Base-by-base conservation (phyloP, 805 yeast genomes). In the Teunomyces panamensis region DNA sequence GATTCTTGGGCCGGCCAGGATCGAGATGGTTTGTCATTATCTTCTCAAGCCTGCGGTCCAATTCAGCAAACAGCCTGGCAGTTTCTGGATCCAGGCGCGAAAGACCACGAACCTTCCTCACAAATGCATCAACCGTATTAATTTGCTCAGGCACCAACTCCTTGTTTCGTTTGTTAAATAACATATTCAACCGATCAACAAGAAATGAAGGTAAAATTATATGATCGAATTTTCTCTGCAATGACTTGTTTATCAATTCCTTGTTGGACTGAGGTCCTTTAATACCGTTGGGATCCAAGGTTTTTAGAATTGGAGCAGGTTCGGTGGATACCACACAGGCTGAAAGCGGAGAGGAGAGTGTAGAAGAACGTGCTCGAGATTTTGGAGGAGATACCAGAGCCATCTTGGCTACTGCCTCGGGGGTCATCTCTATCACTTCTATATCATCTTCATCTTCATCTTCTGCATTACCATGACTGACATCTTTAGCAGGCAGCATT, bases 381-480 rank as follows among this genome's bases (percentile, higher is more conserved):
- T n/a, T 37, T 16, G 41, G 41, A 11, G 41, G 41, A 6, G 41
- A 37, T 2, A n/a, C 10, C 30, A 37, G 29, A 3, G 14, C 16
- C 30, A 20, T 26, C 30, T 37, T 26, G 4, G 41, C 41, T 9
- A 20, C 41, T 6, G 9, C 41, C 0, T 30, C 27, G 28, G 26
- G 32, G 9, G 29, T 30, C 27, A 43, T 41, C 3, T 55, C 56
- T 9, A 60, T 57, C 7, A 52, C 56, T 42, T 60, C 59, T 8
- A 60, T 47, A n/a, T 60, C 64, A 13, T 53, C 64, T 3, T 59
- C 64, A 2, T 56, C 50, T 1, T 48, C 56, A 1, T 37, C 53
- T 2, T 45, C 49, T 9, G 32, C 39, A 14, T 32, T 44, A 5
- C 13, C 24, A 4, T 20, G 37, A 16, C 30, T 33, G 6, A 20